phyloP scores from a whole-genome alignment of 2,329 filamentous ascomycete genomes.

The Lachnellula willkommii region DNA sequence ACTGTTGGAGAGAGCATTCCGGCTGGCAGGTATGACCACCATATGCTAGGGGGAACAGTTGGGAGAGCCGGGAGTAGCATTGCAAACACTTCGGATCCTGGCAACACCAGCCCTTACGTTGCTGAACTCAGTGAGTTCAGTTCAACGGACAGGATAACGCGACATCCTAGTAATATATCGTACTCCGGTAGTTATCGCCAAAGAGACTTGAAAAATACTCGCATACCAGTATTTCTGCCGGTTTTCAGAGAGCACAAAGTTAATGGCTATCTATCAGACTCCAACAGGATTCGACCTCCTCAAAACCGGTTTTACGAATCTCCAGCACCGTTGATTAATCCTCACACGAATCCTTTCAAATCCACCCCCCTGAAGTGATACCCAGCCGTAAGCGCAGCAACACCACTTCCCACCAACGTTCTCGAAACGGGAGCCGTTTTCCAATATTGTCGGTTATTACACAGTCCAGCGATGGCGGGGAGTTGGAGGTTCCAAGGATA shows the following conservation, averaged over 20 bases:
- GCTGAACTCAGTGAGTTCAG: slow-evolving; percentile 19
- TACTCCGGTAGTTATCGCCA: slow-evolving; percentile 26
- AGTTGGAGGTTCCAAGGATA: not conserved
- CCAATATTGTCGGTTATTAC: not conserved
- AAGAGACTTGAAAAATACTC: slow-evolving; percentile 24
- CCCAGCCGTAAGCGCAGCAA: not conserved
- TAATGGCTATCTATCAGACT: slow-evolving; percentile 29
- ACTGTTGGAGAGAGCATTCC: slow-evolving; percentile 26
- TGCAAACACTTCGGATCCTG: slow-evolving; percentile 26
- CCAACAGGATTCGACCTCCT: slow-evolving; percentile 18
- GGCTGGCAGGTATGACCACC: slow-evolving; percentile 5
- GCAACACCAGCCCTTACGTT: slow-evolving; percentile 8
- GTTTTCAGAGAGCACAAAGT: slow-evolving; percentile 24
- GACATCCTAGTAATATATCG: slow-evolving; percentile 25
- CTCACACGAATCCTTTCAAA: slow-evolving; percentile 27
- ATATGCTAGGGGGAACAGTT: slow-evolving; percentile 14
- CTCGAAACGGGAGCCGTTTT: not conserved
- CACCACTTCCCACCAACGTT: not conserved
- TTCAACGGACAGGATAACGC: slow-evolving; percentile 25
- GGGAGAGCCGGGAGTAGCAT: slow-evolving; percentile 27
- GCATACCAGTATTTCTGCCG: slow-evolving; percentile 25
- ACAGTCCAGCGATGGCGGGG: not conserved
- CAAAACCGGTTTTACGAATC: slow-evolving; percentile 8
- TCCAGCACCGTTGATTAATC: slow-evolving; percentile 18
- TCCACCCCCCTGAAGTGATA: slow-evolving; percentile 21